Evolutionary conservation across 1,284 basidiomycete genomes (phyloP).

Genomic region (Rhizopogon parksii): DNA sequence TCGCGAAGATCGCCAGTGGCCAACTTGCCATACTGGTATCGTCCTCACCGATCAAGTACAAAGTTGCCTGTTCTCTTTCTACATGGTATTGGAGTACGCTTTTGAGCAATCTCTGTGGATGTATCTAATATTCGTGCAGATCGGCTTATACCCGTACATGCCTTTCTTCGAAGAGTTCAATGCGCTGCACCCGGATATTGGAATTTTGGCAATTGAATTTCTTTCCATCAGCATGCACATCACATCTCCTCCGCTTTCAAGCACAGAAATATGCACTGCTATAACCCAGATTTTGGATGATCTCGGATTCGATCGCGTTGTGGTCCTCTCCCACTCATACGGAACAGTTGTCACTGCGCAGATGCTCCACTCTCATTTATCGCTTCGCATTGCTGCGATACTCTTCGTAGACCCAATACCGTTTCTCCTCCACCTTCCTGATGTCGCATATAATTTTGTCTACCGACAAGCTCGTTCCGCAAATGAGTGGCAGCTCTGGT

Average conservation of each 20-base stretch:
- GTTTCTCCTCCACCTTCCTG: slow-evolving; percentile 52
- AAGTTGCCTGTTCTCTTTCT: slow-evolving; percentile 53
- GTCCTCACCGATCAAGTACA: slow-evolving; percentile 42
- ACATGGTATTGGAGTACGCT: slow-evolving; percentile 57
- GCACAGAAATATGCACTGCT: slow-evolving; percentile 14
- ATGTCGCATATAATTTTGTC: slow-evolving; percentile 59
- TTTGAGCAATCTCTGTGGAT: background rate
- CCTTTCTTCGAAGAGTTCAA: slow-evolving; percentile 41
- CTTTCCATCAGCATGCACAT: slow-evolving; percentile 57
- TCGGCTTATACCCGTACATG: slow-evolving; percentile 53
- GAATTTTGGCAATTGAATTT: slow-evolving; percentile 53
- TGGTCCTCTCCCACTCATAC: slow-evolving; percentile 53
- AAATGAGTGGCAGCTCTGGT: slow-evolving; percentile 64
- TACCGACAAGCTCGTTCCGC: slow-evolving; percentile 47
- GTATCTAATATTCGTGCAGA: slow-evolving; percentile 29
- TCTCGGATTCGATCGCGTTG: slow-evolving; percentile 35
- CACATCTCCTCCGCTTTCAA: slow-evolving; percentile 29
- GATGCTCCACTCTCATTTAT: slow-evolving; percentile 34
- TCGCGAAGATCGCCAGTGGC: slow-evolving; percentile 35
- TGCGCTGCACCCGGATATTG: slow-evolving; percentile 37
- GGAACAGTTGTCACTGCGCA: slow-evolving; percentile 52
- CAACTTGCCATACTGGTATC: slow-evolving; percentile 55
- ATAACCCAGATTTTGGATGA: slow-evolving; percentile 36
- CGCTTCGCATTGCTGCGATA: slow-evolving; percentile 32
- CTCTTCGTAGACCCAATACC: slow-evolving; percentile 60